Evolutionary conservation across 768 basidiomycete species (phyloP).

Genomic region (Leccinum variicolor): DNA sequence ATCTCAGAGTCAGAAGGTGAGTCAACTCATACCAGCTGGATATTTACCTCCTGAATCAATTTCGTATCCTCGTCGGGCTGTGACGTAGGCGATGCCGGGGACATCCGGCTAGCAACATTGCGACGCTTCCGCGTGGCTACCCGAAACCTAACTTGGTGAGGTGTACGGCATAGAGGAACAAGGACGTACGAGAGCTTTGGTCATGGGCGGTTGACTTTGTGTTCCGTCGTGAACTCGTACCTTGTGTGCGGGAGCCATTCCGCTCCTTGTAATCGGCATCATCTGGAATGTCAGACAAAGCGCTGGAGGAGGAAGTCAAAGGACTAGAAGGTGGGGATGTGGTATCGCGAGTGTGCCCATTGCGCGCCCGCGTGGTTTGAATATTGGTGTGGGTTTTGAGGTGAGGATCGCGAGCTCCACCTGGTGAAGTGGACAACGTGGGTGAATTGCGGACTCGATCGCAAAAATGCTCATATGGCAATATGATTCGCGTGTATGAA

Average conservation of each 20-base stretch:
- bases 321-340: constrained; percentile 70
- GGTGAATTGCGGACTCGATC: constrained; percentile 70
- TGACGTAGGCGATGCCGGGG: constrained; percentile 19
- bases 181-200: constrained; percentile 37
- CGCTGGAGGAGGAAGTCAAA: constrained; percentile 72
- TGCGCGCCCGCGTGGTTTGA: constrained; percentile 38
- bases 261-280: constrained; percentile 62
- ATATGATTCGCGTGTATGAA: constrained; percentile 86
- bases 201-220: constrained; percentile 52
- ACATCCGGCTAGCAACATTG: constrained; percentile 19
- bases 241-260: constrained; percentile 39
- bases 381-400: constrained; percentile 55
- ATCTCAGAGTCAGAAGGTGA: constrained; percentile 22
- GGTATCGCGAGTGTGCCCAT: constrained; percentile 40
- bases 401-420: constrained; percentile 44
- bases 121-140: constrained; percentile 34
- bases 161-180: background rate
- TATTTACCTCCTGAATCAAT: constrained; percentile 51
- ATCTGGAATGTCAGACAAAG: constrained; percentile 77
- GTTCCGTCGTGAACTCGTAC: constrained; percentile 48
- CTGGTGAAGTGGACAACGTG: constrained; percentile 34
- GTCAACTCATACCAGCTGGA: constrained; percentile 13
- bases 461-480: constrained; percentile 94
- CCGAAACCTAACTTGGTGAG: constrained; percentile 17
- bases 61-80: constrained; percentile 37